phyloP scores from a whole-genome alignment of 441 rosid genomes.

The Erysimum cheiri region DNA sequence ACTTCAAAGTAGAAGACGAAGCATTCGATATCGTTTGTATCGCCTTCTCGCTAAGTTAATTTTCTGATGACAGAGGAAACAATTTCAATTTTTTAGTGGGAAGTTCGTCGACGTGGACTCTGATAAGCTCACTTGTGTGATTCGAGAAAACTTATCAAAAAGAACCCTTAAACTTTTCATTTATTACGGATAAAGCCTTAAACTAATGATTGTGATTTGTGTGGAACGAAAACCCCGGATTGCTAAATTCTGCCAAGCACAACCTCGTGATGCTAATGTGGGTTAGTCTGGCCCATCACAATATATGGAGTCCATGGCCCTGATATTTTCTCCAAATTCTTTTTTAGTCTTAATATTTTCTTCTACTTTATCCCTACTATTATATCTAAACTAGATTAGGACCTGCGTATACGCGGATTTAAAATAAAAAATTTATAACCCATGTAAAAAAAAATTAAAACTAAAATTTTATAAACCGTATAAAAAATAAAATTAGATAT shows the following conservation, averaged over 20 bases:
- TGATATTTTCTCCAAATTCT: neutral
- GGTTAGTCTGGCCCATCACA: neutral
- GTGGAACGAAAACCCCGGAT: rapidly evolving
- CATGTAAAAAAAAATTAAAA: too few species aligned
- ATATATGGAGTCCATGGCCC: neutral
- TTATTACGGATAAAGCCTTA: neutral
- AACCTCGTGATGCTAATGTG: neutral
- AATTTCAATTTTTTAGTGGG: slow-evolving; percentile 36
- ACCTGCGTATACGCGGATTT: too few species aligned
- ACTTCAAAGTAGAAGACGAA: slow-evolving; percentile 32
- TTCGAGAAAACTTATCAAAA: neutral
- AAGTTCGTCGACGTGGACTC: slow-evolving; percentile 36
- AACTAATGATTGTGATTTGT: neutral
- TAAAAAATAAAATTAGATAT: too few species aligned
- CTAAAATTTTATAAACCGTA: too few species aligned
- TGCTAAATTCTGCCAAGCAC: neutral
- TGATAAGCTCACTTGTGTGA: slow-evolving; percentile 19
- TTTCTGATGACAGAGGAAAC: neutral
- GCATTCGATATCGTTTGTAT: slow-evolving; percentile 37
- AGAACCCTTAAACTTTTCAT: neutral
- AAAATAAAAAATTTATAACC: too few species aligned
- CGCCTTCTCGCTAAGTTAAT: slow-evolving; percentile 25
- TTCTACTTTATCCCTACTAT: too few species aligned
- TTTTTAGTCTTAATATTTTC: too few species aligned
- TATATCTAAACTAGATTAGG: too few species aligned